Evolutionary conservation across 2,329 filamentous ascomycete species (phyloP).

Genomic region (Aspergillus fructus): DNA sequence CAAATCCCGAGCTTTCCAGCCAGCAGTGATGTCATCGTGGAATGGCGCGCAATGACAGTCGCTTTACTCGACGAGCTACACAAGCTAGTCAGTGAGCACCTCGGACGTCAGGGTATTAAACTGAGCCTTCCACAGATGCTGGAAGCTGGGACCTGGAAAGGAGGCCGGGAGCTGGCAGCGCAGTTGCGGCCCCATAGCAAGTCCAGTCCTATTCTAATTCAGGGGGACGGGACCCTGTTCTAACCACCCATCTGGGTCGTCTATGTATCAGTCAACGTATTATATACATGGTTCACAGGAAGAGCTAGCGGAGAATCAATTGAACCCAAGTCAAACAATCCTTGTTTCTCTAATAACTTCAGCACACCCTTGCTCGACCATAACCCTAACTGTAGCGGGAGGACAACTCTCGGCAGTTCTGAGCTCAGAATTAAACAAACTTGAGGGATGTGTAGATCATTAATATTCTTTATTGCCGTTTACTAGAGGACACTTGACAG

Average conservation of each 20-base stretch:
- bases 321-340: too few species aligned
- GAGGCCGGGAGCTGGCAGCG: conserved; percentile 38
- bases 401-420: too few species aligned
- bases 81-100: conserved; percentile 44
- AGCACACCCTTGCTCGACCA: too few species aligned
- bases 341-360: too few species aligned
- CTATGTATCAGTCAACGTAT: too few species aligned
- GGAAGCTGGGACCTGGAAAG: conserved; percentile 57
- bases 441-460: too few species aligned
- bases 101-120: conserved; percentile 39
- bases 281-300: too few species aligned
- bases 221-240: conserved; percentile 42
- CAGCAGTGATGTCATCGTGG: conserved; percentile 61
- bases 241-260: conserved; percentile 12
- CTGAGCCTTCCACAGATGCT: conserved; percentile 49
- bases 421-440: too few species aligned
- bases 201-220: conserved; percentile 40
- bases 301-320: too few species aligned
- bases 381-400: too few species aligned
- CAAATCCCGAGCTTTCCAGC: conserved; percentile 53
- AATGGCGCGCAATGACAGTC: conserved; percentile 64
- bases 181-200: conserved; percentile 31
- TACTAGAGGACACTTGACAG: too few species aligned
- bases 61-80: conserved; percentile 59
- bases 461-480: too few species aligned